Evolutionary conservation across 129 eudicot species (phyloP).

Genomic region (Centrapalus pauciflorus): DNA sequence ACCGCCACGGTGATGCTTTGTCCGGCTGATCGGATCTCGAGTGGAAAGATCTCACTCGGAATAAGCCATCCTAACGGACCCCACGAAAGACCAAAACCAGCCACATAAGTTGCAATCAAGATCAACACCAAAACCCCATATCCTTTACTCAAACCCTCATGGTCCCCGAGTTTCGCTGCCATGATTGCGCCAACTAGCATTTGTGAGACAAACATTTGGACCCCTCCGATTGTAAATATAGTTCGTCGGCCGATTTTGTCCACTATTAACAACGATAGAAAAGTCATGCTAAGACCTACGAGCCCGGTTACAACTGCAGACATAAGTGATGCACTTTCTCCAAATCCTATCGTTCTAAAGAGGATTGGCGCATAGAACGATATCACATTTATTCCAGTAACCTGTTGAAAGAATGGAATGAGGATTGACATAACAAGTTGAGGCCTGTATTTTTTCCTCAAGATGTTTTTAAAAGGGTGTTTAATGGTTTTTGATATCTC

Average conservation of each 20-base stretch:
- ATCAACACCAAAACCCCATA: constrained; percentile 42
- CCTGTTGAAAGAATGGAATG: constrained; percentile 49
- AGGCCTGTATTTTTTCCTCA: constrained; percentile 33
- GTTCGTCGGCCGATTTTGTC: constrained; percentile 53
- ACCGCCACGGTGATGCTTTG: constrained; percentile 63
- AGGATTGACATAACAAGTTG: constrained; percentile 48
- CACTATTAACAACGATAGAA: constrained; percentile 41
- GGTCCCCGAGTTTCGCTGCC: constrained; percentile 61
- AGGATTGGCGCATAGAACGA: constrained; percentile 46
- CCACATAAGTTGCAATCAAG: constrained; percentile 43
- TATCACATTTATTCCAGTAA: constrained; percentile 52
- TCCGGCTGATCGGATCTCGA: constrained; percentile 63
- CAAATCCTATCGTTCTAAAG: constrained; percentile 51
- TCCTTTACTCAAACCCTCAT: constrained; percentile 47
- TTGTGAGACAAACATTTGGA: constrained; percentile 57
- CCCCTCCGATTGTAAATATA: constrained; percentile 44
- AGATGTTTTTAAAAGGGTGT: constrained; percentile 36
- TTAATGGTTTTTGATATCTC: constrained; percentile 33
- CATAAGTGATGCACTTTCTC: constrained; percentile 55
- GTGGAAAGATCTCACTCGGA: constrained; percentile 66
- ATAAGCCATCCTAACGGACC: constrained; percentile 76
- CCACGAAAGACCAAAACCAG: constrained; percentile 75
- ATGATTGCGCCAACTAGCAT: constrained; percentile 46
- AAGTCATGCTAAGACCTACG: constrained; percentile 36
- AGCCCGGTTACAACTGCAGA: constrained; percentile 47